A percentile compares a stretch with the other conserved stretches of the same genome.
Conservation (phyloP, 2,329 filamentous ascomycete species). For the Ophiostoma himal-ulmi region DNA sequence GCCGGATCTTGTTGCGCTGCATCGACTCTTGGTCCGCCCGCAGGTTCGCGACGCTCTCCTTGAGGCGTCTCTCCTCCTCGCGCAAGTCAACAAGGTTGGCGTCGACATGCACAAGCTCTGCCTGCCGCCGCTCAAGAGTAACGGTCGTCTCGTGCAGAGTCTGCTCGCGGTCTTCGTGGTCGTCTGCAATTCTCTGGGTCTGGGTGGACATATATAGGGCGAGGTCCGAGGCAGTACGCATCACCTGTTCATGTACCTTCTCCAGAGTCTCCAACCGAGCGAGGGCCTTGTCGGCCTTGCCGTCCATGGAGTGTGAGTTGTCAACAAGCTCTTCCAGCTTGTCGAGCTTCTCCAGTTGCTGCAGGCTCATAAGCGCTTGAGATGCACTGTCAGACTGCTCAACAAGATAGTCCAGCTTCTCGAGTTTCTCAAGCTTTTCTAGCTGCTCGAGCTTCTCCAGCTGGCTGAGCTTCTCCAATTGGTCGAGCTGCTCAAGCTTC, state of each 20-base stretch:
- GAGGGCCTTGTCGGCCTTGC: conserved; percentile 58
- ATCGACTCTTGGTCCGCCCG: conserved; percentile 69
- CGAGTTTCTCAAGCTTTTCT: conserved; percentile 31
- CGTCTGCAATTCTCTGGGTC: conserved; percentile 66
- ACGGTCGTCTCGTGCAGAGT: conserved; percentile 73
- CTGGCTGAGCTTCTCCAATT: conserved; percentile 13
- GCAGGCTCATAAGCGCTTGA: neutral
- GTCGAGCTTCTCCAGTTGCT: conserved; percentile 45
- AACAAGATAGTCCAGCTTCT: conserved; percentile 41
- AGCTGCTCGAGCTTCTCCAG: conserved; percentile 44
- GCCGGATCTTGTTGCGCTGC: conserved; percentile 67
- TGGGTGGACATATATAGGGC: conserved; percentile 74
- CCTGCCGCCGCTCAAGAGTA: conserved; percentile 69
- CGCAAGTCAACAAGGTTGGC: conserved; percentile 45
- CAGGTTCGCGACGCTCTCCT: conserved; percentile 53
- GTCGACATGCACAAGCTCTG: conserved; percentile 58
- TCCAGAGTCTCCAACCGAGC: conserved; percentile 76
- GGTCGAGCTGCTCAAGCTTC: conserved; percentile 34
- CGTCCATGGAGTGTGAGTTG: conserved; percentile 46
- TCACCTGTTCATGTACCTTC: conserved; percentile 81
- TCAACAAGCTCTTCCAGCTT: conserved; percentile 55
- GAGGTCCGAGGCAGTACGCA: conserved; percentile 76
- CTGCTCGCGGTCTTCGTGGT: conserved; percentile 71
- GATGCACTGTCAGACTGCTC: neutral
- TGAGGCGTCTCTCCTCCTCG: conserved; percentile 48